phyloP scores from a whole-genome alignment of 768 basidiomycete species.

The Rhodotorula paludigena region DNA sequence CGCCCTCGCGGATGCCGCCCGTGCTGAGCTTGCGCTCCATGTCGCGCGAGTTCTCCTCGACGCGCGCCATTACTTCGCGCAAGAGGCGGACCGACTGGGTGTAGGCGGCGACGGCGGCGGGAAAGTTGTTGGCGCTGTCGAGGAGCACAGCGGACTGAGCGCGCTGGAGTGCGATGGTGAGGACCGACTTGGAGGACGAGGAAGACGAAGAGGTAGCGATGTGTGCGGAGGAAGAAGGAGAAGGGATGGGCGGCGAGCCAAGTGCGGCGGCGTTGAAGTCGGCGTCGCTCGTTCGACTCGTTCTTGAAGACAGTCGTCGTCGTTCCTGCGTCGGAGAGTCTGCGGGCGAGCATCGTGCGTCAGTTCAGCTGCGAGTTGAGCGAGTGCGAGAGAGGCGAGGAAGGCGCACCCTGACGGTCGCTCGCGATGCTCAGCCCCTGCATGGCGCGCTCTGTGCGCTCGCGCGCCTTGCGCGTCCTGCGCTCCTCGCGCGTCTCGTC shows the following conservation, averaged over 20 bases:
- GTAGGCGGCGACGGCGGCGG: slow-evolving; percentile 83
- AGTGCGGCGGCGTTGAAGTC: not conserved
- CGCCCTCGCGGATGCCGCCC: slow-evolving; percentile 7
- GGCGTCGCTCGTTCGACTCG: not conserved
- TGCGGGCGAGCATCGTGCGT: not conserved
- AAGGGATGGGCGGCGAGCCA: not conserved
- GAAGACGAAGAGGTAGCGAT: not conserved
- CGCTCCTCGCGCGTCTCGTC: slow-evolving; percentile 37
- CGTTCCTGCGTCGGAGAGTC: too few relatives aligned
- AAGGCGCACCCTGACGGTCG: too few relatives aligned
- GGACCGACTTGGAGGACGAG: slow-evolving; percentile 59
- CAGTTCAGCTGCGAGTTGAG: not conserved
- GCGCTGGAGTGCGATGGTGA: slow-evolving; percentile 77
- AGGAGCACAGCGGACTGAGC: slow-evolving; percentile 84
- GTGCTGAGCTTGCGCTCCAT: slow-evolving; percentile 19
- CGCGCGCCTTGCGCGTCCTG: slow-evolving; percentile 21
- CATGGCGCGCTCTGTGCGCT: not conserved
- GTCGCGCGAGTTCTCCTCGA: slow-evolving; percentile 45
- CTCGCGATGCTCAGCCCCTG: not conserved
- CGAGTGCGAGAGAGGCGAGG: not conserved
- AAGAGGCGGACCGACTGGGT: slow-evolving; percentile 77
- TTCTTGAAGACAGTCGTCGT: too few relatives aligned
- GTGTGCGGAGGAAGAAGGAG: not conserved
- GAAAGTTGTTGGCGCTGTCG: slow-evolving; percentile 81
- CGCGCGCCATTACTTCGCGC: slow-evolving; percentile 87